Percentiles rank a stretch among this genome's conserved stretches.
These are phyloP conservation scores for Pleomassaria siparia DNA, from an alignment of 2,329 filamentous ascomycete genomes.

Conservation along the genomic window DNA sequence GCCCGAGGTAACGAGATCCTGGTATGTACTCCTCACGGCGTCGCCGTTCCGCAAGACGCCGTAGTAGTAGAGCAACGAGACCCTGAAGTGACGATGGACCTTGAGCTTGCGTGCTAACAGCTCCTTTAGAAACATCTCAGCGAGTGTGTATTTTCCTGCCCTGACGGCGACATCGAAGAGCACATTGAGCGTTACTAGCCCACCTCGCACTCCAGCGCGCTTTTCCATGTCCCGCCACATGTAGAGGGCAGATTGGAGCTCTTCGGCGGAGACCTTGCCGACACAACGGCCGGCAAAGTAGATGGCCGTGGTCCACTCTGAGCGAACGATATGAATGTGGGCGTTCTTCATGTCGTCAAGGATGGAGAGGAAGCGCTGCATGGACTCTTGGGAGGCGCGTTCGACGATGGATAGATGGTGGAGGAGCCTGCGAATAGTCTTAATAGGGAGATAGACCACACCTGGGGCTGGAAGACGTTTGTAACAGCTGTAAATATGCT, in stretches of 20 bases:
- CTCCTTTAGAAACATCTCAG: slow-evolving; percentile 81
- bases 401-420: slow-evolving; percentile 67
- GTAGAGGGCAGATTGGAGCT: slow-evolving; percentile 69
- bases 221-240: slow-evolving; percentile 92
- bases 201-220: slow-evolving; percentile 63
- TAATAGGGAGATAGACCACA: slow-evolving; percentile 51
- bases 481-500: slow-evolving; percentile 57
- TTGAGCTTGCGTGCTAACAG: slow-evolving; percentile 69
- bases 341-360: slow-evolving; percentile 79
- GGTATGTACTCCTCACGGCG: slow-evolving; percentile 75
- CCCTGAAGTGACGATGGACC: slow-evolving; percentile 78
- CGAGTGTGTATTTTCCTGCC: slow-evolving; percentile 78
- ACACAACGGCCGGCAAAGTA: slow-evolving; percentile 76
- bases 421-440: slow-evolving; percentile 64
- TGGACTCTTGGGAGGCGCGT: slow-evolving; percentile 55
- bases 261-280: slow-evolving; percentile 56
- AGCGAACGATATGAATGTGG: slow-evolving; percentile 65
- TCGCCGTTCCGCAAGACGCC: slow-evolving; percentile 73
- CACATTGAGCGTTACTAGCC: slow-evolving; percentile 87
- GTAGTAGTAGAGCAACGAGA: slow-evolving; percentile 80
- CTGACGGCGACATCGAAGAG: slow-evolving; percentile 88
- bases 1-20: slow-evolving; percentile 77
- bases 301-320: slow-evolving; percentile 84
- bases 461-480: slow-evolving; percentile 55
- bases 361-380: slow-evolving; percentile 80